A percentile compares a stretch with the other conserved stretches of the same genome.
Evolutionary conservation across 768 basidiomycete genomes (phyloP).

Genomic region (Auricularia cornea): DNA sequence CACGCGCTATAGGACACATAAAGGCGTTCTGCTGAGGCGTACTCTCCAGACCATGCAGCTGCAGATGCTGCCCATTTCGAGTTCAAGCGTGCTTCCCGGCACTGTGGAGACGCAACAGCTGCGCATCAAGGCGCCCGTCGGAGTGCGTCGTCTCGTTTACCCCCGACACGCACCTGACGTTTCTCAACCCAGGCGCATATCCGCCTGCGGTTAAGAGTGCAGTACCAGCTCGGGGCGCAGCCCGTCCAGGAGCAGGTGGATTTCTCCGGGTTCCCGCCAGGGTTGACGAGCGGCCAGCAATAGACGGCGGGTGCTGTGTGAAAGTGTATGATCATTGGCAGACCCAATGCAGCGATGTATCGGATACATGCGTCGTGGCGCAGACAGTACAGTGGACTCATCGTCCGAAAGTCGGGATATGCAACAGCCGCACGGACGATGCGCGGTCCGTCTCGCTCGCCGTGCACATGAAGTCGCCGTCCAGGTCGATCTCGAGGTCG

Average conservation of each 20-base stretch:
- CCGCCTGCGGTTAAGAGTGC: conserved; percentile 78
- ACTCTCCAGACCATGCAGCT: conserved; percentile 79
- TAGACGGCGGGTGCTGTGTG: background rate
- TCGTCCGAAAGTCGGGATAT: background rate
- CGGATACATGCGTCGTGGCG: too few species aligned
- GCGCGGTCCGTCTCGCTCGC: background rate
- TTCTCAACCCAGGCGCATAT: conserved; percentile 69
- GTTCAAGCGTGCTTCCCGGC: conserved; percentile 66
- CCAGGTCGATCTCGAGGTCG: background rate
- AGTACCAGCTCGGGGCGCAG: conserved; percentile 62
- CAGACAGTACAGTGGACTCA: too few species aligned
- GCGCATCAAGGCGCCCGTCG: conserved; percentile 80
- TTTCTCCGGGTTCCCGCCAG: conserved; percentile 77
- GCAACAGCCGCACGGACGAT: background rate
- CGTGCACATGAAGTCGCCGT: background rate
- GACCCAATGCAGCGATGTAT: too few species aligned
- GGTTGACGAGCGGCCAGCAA: conserved; percentile 18
- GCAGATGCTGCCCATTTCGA: conserved; percentile 97
- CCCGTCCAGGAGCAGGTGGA: conserved; percentile 87
- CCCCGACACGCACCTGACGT: too few species aligned
- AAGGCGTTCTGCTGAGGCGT: background rate
- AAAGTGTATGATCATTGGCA: background rate
- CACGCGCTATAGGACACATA: too few species aligned
- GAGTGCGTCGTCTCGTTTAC: conserved; percentile 50
- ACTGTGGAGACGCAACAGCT: conserved; percentile 89